Percentiles rank a stretch among this genome's conserved stretches.
phyloP scores from a whole-genome alignment of 2,329 filamentous ascomycete genomes.

The Septoria petroselini region DNA sequence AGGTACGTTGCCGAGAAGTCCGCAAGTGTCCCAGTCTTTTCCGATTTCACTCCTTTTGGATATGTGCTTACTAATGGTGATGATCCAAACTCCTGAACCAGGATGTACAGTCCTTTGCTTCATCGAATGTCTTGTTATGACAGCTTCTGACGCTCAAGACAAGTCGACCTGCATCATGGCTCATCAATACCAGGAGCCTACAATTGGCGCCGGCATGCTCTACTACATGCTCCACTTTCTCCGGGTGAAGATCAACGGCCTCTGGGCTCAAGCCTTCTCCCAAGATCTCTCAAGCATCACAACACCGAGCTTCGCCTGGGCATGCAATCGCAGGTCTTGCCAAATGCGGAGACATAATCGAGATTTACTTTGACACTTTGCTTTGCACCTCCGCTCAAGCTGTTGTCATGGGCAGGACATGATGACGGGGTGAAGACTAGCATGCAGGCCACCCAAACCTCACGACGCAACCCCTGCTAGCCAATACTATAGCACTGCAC shows the following conservation, averaged over 20 bases:
- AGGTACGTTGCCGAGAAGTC: too few relatives aligned
- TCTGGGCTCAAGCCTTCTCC: constrained; percentile 5
- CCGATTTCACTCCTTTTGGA: too few relatives aligned
- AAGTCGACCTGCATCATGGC: neutral
- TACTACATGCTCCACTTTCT: too few relatives aligned
- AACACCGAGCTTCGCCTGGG: neutral
- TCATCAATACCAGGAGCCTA: neutral
- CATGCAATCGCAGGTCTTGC: neutral
- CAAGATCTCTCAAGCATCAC: constrained; percentile 7
- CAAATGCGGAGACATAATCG: too few relatives aligned
- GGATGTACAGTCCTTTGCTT: too few relatives aligned
- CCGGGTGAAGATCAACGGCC: neutral
- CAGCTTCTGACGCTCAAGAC: too few relatives aligned
- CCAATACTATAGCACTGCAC: too few relatives aligned
- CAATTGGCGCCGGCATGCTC: too few relatives aligned
- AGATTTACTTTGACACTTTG: neutral
- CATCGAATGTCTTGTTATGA: too few relatives aligned
- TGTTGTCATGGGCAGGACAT: neutral
- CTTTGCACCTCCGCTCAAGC: neutral
- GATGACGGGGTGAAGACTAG: constrained; percentile 3
- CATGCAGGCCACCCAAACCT: neutral
- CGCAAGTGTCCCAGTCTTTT: too few relatives aligned
- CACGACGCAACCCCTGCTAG: neutral
- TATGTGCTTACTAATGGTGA: too few relatives aligned
- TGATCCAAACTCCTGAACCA: too few relatives aligned